Evolutionary conservation across 1,284 basidiomycete species (phyloP).

Genomic region (Pascua sp.): DNA sequence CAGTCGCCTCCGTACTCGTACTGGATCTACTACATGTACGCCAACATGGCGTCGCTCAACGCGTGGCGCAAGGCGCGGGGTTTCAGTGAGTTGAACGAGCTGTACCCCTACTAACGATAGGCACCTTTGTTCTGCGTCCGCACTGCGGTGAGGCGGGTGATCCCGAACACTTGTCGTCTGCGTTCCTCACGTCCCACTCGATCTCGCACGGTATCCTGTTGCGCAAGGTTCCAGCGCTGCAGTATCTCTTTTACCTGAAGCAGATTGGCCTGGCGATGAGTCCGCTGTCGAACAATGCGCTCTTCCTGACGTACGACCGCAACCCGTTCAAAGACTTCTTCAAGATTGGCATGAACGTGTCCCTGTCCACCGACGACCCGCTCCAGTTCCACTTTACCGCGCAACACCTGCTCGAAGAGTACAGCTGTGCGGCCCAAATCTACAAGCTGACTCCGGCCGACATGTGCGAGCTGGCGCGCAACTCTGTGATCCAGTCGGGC

Average conservation of each 20-base stretch:
- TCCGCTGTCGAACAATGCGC: slow-evolving; percentile 93
- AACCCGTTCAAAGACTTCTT: slow-evolving; percentile 98
- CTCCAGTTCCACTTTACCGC: slow-evolving; percentile 94
- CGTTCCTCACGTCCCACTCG: slow-evolving; percentile 93
- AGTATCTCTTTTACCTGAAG: slow-evolving; percentile 90
- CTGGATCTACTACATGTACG: slow-evolving; percentile 97
- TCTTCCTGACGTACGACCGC: slow-evolving; percentile 92
- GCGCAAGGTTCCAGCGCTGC: slow-evolving; percentile 87
- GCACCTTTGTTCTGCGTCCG: slow-evolving; percentile 93
- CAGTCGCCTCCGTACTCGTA: slow-evolving; percentile 94
- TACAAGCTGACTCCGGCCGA: slow-evolving; percentile 74
- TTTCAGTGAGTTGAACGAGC: slow-evolving; percentile 66
- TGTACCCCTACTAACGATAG: slow-evolving; percentile 50
- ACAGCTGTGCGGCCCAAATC: slow-evolving; percentile 95
- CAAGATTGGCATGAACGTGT: slow-evolving; percentile 92
- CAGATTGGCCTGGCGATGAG: slow-evolving; percentile 98
- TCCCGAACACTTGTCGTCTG: slow-evolving; percentile 92
- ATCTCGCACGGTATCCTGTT: slow-evolving; percentile 98
- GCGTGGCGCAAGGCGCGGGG: slow-evolving; percentile 82
- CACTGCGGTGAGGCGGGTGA: slow-evolving; percentile 98
- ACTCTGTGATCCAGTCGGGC: slow-evolving; percentile 92
- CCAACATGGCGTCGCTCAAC: slow-evolving; percentile 92
- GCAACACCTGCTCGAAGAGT: slow-evolving; percentile 92
- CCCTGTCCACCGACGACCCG: slow-evolving; percentile 70
- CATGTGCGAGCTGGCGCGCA: slow-evolving; percentile 85